Evolutionary conservation across 2,329 filamentous ascomycete species (phyloP).

Genomic region (Mollisiaceae sp.): DNA sequence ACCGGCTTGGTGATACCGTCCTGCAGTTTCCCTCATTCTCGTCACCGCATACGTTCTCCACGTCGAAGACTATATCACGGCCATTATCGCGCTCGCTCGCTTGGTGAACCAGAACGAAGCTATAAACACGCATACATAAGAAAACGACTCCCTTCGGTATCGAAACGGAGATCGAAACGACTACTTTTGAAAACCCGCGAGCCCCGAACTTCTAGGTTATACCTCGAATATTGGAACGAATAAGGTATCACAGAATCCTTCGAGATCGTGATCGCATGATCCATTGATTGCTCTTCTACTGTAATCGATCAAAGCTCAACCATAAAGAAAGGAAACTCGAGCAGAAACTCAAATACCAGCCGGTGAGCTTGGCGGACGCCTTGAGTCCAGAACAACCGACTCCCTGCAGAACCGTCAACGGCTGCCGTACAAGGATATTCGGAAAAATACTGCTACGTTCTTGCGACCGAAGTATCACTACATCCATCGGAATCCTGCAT

Average conservation of each 20-base stretch:
- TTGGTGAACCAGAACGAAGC: background rate
- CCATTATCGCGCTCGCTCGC: constrained; percentile 1
- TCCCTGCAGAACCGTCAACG: constrained; percentile 32
- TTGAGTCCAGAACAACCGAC: constrained; percentile 22
- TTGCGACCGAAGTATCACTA: constrained; percentile 23
- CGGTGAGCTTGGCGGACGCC: constrained; percentile 18
- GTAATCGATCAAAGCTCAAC: constrained; percentile 6
- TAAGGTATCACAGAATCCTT: constrained; percentile 8
- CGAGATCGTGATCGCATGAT: constrained; percentile 3
- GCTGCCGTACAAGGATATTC: constrained; percentile 33
- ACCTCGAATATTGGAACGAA: constrained; percentile 2
- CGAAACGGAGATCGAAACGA: constrained; percentile 13
- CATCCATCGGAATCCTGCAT: constrained; percentile 29
- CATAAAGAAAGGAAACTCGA: background rate
- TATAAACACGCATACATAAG: background rate
- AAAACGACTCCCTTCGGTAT: background rate
- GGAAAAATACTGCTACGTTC: constrained; percentile 29
- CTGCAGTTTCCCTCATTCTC: constrained; percentile 20
- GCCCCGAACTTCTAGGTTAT: constrained; percentile 2
- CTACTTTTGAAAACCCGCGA: constrained; percentile 14
- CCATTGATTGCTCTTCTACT: constrained; percentile 1
- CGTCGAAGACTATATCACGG: constrained; percentile 26
- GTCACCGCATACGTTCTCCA: constrained; percentile 27
- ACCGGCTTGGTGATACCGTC: constrained; percentile 13
- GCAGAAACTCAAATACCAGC: background rate